Percentiles rank a stretch among this genome's conserved stretches.
Conservation (phyloP, 768 basidiomycete species). For the Mycena capillaripes region DNA sequence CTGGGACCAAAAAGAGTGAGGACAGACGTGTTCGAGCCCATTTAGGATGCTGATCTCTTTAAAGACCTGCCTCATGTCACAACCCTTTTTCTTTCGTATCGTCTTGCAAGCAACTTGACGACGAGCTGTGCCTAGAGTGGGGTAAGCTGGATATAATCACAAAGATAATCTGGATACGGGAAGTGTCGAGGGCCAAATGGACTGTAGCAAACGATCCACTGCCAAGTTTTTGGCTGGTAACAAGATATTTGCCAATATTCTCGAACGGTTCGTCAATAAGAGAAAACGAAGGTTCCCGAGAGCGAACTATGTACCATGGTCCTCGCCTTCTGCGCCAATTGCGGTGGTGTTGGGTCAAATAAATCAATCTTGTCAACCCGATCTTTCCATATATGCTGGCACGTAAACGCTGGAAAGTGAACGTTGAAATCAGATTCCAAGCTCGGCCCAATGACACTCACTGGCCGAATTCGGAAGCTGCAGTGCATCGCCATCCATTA, state of each 20-base stretch:
- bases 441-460: conserved; percentile 40
- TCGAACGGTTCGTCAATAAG: conserved; percentile 39
- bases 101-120: conserved; percentile 90
- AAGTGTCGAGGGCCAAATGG: conserved; percentile 79
- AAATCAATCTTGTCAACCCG: conserved; percentile 66
- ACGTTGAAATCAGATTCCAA: not conserved
- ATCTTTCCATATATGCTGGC: conserved; percentile 69
- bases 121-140: conserved; percentile 45
- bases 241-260: conserved; percentile 76
- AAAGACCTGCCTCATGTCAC: conserved; percentile 73
- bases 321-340: conserved; percentile 67
- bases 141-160: not conserved
- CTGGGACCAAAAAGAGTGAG: not conserved
- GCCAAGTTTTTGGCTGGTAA: conserved; percentile 86
- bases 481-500: conserved; percentile 83
- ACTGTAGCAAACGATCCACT: conserved; percentile 88
- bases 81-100: conserved; percentile 73
- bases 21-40: conserved; percentile 73
- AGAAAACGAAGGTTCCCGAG: not conserved
- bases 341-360: conserved; percentile 75
- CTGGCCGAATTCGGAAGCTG: conserved; percentile 78
- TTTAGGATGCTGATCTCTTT: conserved; percentile 85
- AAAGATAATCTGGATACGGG: conserved; percentile 40
- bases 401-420: conserved; percentile 70
- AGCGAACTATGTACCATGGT: conserved; percentile 22